Evolutionary conservation across 2,329 filamentous ascomycete species (phyloP).

Genomic region (Aspergillus nomiae): DNA sequence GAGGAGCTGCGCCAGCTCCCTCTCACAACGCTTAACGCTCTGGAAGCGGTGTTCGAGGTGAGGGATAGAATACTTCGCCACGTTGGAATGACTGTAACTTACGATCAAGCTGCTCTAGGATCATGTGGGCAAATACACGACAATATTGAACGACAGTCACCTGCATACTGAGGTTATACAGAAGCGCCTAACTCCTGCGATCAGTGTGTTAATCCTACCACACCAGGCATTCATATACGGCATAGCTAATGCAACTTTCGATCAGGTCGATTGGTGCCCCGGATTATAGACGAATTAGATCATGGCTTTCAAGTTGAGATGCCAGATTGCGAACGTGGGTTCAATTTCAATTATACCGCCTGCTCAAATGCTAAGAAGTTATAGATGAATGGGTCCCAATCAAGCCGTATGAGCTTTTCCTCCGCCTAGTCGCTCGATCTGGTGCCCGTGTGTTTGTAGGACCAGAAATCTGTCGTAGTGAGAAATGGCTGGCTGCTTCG

Average conservation of each 20-base stretch:
- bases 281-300: not conserved
- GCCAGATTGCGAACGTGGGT: not conserved
- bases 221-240: too few species aligned
- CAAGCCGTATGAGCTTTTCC: not conserved
- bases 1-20: not conserved
- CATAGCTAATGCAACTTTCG: not conserved
- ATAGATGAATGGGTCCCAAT: not conserved
- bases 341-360: too few species aligned
- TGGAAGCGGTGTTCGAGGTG: not conserved
- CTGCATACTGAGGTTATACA: not conserved
- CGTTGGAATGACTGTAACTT: not conserved
- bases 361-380: too few species aligned
- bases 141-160: not conserved
- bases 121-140: not conserved
- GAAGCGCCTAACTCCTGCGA: not conserved
- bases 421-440: not conserved
- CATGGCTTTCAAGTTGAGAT: not conserved
- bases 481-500: not conserved
- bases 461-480: not conserved
- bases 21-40: not conserved
- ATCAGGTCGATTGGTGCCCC: not conserved
- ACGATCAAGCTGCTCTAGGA: not conserved
- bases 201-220: not conserved
- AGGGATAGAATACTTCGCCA: not conserved
- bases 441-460: not conserved